phyloP scores from a whole-genome alignment of 768 basidiomycete species.

The Sutorius australiensis region DNA sequence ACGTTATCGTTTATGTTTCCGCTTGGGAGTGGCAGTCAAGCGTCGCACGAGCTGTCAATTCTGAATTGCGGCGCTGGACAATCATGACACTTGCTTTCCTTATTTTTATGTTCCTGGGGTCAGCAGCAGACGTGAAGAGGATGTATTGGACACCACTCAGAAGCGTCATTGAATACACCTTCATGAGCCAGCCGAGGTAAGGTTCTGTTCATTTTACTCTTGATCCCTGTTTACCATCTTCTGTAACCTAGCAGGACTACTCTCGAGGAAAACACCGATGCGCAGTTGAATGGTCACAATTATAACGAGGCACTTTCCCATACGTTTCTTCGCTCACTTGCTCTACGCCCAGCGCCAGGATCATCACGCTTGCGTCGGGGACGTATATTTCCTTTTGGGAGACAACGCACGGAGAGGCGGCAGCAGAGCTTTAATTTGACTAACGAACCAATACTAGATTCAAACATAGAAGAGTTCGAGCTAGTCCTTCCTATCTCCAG shows the following conservation, averaged over 20 bases:
- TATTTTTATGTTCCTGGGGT: conserved; percentile 17
- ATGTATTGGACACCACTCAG: conserved; percentile 9
- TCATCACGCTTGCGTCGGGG: neutral
- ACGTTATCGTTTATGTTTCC: conserved; percentile 5
- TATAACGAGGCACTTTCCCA: neutral
- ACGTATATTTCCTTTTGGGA: neutral
- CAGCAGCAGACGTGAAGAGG: conserved; percentile 14
- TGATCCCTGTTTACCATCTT: neutral
- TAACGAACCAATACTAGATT: neutral
- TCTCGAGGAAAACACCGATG: neutral
- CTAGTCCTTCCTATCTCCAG: neutral
- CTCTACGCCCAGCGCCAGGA: neutral
- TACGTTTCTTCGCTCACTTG: neutral
- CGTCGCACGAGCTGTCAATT: neutral
- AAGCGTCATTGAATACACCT: neutral
- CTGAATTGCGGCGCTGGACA: conserved; percentile 21
- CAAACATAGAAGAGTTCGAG: neutral
- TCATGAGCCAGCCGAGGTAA: neutral
- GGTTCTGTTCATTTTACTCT: neutral
- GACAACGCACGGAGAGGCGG: neutral
- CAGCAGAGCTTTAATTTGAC: neutral
- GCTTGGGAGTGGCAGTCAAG: conserved; percentile 10
- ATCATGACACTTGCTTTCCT: conserved; percentile 8
- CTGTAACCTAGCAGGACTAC: neutral
- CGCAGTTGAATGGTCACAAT: neutral